These are phyloP conservation scores for Cryptococcus sp. DNA, from an alignment of 1,284 basidiomycete genomes.

Conservation along the genomic window DNA sequence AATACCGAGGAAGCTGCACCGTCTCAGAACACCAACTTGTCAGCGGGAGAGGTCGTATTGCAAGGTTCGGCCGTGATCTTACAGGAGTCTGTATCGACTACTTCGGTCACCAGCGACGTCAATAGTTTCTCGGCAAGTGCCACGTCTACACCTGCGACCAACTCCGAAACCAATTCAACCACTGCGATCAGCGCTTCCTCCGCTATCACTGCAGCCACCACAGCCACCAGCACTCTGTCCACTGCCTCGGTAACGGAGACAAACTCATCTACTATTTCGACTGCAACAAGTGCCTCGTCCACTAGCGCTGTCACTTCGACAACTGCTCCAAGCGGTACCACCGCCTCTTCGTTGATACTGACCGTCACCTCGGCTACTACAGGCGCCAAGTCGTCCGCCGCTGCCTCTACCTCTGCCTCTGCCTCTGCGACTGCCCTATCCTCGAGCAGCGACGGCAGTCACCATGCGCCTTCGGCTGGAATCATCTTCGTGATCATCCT, in stretches of 20 bases:
- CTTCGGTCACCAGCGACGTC: neutral
- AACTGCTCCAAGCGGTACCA: neutral
- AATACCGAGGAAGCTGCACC: neutral
- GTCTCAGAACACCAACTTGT: neutral
- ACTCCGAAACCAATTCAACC: neutral
- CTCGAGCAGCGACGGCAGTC: neutral
- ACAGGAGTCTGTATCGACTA: neutral
- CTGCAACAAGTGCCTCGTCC: conserved; percentile 1
- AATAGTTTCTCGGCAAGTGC: neutral
- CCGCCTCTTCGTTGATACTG: conserved; percentile 2
- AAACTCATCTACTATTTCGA: neutral
- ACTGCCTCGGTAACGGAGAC: neutral
- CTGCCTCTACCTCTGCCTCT: conserved; percentile 9
- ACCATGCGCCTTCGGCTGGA: conserved; percentile 24
- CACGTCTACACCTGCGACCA: neutral
- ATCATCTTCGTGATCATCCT: conserved; percentile 36
- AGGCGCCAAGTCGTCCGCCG: conserved; percentile 3
- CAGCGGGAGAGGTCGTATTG: conserved; percentile 3
- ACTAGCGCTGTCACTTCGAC: conserved; percentile 1
- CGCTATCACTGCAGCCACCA: neutral
- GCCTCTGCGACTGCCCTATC: conserved; percentile 3
- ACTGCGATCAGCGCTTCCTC: neutral
- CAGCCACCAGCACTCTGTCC: neutral
- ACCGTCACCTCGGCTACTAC: conserved; percentile 7
- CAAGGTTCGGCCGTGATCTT: conserved; percentile 6